Evolutionary conservation across 306 rosid genomes (phyloP).

Genomic region (Mimosa bimucronata): DNA sequence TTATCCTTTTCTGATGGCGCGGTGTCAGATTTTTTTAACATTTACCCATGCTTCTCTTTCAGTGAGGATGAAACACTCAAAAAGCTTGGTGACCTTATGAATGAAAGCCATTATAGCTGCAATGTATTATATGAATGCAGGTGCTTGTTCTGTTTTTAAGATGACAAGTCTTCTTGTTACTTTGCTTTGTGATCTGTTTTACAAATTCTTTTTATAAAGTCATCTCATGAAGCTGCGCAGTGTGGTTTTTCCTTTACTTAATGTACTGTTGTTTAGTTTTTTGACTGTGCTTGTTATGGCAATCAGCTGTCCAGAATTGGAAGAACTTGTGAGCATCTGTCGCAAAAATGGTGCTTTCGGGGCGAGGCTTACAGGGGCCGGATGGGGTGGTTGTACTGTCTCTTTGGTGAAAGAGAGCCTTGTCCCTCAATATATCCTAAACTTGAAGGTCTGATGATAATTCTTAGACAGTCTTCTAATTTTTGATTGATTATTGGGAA

Average conservation of each 20-base stretch:
- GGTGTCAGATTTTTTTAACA: slow-evolving; percentile 14
- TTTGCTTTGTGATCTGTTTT: not conserved
- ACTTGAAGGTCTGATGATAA: slow-evolving; percentile 70
- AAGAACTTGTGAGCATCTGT: slow-evolving; percentile 77
- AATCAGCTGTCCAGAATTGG: slow-evolving; percentile 91
- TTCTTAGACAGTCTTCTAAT: not conserved
- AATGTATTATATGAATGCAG: slow-evolving; percentile 97
- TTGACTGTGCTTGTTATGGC: slow-evolving; percentile 12
- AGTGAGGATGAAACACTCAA: slow-evolving; percentile 83
- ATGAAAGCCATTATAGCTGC: slow-evolving; percentile 93
- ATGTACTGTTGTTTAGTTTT: slow-evolving; percentile 13
- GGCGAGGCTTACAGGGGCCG: slow-evolving; percentile 98
- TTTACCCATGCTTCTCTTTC: slow-evolving; percentile 34
- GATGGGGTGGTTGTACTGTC: slow-evolving; percentile 99
- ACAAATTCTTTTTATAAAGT: no score
- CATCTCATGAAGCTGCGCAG: slow-evolving; percentile 15
- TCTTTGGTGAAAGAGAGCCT: slow-evolving; percentile 87
- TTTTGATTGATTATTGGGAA: not conserved
- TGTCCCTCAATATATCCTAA: slow-evolving; percentile 86
- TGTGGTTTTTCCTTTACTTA: slow-evolving; percentile 3
- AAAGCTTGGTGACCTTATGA: slow-evolving; percentile 94
- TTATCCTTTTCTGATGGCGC: no score
- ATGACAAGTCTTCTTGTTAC: no score
- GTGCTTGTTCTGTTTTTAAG: slow-evolving; percentile 24
- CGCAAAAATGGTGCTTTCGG: slow-evolving; percentile 83